Conservation (phyloP, 805 yeast species). For the Ogataea paradorogensis region DNA sequence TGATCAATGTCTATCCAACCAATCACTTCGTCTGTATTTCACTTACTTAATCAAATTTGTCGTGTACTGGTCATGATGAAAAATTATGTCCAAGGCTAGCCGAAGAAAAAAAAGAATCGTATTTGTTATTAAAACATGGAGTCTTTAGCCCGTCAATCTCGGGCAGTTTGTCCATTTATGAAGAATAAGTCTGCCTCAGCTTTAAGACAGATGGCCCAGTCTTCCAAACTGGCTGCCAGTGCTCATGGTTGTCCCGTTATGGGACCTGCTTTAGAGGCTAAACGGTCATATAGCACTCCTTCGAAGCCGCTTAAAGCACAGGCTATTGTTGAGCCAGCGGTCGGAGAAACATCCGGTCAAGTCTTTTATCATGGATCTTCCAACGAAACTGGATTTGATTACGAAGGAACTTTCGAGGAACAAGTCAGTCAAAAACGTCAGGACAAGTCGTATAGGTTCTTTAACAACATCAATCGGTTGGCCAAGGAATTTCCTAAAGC, state of each 20-base stretch:
- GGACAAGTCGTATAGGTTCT: conserved; percentile 92
- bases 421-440: conserved; percentile 72
- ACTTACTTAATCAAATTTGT: conserved; percentile 5
- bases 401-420: conserved; percentile 60
- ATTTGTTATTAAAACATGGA: conserved; percentile 54
- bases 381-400: conserved; percentile 61
- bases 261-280: conserved; percentile 64
- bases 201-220: conserved; percentile 52
- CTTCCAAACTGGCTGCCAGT: conserved; percentile 45
- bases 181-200: conserved; percentile 53
- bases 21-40: background rate
- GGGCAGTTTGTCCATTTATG: conserved; percentile 82
- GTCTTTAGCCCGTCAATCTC: conserved; percentile 69
- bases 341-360: conserved; percentile 35
- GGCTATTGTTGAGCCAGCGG: conserved; percentile 29
- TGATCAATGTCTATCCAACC: background rate
- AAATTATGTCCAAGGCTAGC: background rate
- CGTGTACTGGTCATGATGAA: conserved; percentile 3
- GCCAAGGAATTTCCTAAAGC: conserved; percentile 94
- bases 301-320: conserved; percentile 45
- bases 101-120: conserved; percentile 2
- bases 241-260: conserved; percentile 88
- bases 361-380: conserved; percentile 32
- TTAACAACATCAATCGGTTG: conserved; percentile 94
- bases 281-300: conserved; percentile 45